Conservation (phyloP, 2,329 filamentous ascomycete genomes). For the Claviceps sorghi region DNA sequence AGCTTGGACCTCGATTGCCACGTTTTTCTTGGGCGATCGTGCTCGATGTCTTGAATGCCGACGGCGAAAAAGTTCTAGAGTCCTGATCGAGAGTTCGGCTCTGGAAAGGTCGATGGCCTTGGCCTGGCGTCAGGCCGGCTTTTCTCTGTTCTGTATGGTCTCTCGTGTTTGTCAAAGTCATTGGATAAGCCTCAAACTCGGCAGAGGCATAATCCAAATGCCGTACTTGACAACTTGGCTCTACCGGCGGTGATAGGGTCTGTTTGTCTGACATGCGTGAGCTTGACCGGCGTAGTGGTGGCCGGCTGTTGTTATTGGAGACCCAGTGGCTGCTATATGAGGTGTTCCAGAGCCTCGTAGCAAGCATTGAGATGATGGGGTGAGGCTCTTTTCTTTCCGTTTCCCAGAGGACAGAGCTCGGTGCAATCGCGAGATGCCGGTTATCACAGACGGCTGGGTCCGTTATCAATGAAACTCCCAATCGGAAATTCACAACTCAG, state of each 20-base stretch:
- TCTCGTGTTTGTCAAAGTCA: slow-evolving; percentile 24
- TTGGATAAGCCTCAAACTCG: slow-evolving; percentile 30
- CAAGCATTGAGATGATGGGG: slow-evolving; percentile 4
- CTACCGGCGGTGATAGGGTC: slow-evolving; percentile 35
- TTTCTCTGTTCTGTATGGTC: neutral
- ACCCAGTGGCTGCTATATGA: slow-evolving; percentile 41
- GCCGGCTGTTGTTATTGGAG: slow-evolving; percentile 35
- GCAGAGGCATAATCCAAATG: slow-evolving; percentile 34
- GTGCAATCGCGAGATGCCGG: neutral
- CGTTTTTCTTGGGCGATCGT: neutral
- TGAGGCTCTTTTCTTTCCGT: neutral
- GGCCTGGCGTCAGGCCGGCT: neutral
- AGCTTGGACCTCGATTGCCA: neutral
- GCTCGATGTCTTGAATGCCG: neutral
- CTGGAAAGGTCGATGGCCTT: neutral
- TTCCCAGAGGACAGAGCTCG: neutral
- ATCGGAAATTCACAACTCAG: neutral
- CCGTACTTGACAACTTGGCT: slow-evolving; percentile 42
- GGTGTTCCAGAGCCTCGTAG: slow-evolving; percentile 4
- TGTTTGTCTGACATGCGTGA: slow-evolving; percentile 45
- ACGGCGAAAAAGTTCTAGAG: neutral
- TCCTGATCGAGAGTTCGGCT: neutral
- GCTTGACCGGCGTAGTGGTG: slow-evolving; percentile 28
- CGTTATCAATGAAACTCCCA: neutral
- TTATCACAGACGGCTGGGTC: neutral